These are phyloP conservation scores for Candolleomyces eurysporus DNA, from an alignment of 768 basidiomycete species.

Conservation along the genomic window DNA sequence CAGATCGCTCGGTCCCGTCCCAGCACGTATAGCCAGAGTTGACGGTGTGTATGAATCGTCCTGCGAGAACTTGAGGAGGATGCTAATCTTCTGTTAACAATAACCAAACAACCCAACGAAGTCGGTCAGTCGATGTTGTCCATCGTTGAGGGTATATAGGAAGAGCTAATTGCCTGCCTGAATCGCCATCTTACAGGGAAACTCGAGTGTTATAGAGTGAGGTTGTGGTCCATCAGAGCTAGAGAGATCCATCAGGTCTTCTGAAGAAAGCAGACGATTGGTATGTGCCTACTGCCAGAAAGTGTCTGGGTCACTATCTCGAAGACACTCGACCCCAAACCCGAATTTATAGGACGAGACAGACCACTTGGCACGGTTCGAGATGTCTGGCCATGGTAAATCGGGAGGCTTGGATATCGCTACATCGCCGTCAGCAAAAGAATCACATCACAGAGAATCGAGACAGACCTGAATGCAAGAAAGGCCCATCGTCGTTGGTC, in stretches of 20 bases:
- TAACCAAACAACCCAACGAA: too few relatives aligned
- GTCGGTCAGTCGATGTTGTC: not conserved
- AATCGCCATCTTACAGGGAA: slow-evolving; percentile 85
- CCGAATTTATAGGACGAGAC: slow-evolving; percentile 97
- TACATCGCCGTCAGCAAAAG: too few relatives aligned
- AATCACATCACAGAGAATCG: too few relatives aligned
- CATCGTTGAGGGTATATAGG: not conserved
- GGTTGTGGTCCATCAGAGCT: slow-evolving; percentile 96
- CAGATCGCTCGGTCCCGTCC: slow-evolving; percentile 86
- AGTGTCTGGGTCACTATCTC: slow-evolving; percentile 85
- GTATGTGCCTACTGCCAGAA: slow-evolving; percentile 87
- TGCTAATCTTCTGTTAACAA: slow-evolving; percentile 71
- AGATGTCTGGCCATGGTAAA: slow-evolving; percentile 81
- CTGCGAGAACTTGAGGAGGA: slow-evolving; percentile 73
- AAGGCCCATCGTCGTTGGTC: too few relatives aligned
- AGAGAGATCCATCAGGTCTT: not conserved
- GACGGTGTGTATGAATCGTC: slow-evolving; percentile 99
- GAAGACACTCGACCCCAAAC: slow-evolving; percentile 89
- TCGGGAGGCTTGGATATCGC: slow-evolving; percentile 38
- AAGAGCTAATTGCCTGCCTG: slow-evolving; percentile 49
- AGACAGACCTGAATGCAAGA: too few relatives aligned
- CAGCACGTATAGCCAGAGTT: slow-evolving; percentile 85
- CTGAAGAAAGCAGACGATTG: not conserved
- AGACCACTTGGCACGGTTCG: slow-evolving; percentile 88
- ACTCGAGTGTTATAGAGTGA: slow-evolving; percentile 92